Conservation (phyloP, 2,329 filamentous ascomycete species). For the Fusarium scirpi region DNA sequence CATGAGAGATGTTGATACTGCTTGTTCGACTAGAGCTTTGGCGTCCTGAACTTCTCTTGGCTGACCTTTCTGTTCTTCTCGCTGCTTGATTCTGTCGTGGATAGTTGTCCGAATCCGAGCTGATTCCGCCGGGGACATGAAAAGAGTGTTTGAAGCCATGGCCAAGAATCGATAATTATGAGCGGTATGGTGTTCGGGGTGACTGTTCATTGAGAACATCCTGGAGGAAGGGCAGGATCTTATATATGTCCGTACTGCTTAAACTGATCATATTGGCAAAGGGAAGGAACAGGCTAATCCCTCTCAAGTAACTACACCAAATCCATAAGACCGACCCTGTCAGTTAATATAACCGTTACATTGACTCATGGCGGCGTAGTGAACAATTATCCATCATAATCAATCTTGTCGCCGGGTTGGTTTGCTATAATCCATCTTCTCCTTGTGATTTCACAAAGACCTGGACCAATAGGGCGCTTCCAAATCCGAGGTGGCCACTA, state of each 20-base stretch:
- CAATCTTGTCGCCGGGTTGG: neutral
- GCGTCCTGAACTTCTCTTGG: slow-evolving; percentile 38
- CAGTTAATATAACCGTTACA: accelerated
- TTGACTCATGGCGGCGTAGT: accelerated
- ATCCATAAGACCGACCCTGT: too few species aligned
- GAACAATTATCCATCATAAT: neutral
- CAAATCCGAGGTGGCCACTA: neutral
- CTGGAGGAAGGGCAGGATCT: accelerated
- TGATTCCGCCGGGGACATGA: slow-evolving; percentile 50
- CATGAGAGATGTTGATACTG: slow-evolving; percentile 49
- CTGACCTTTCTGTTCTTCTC: slow-evolving; percentile 36
- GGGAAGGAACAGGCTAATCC: neutral
- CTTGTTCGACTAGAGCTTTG: slow-evolving; percentile 41
- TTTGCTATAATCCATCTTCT: accelerated
- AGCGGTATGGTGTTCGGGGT: accelerated
- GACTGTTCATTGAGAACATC: accelerated
- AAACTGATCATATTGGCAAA: neutral
- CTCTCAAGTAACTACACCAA: neutral
- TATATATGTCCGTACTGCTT: neutral
- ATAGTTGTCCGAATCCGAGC: slow-evolving; percentile 46
- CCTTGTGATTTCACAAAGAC: accelerated
- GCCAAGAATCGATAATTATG: accelerated
- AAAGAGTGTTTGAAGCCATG: slow-evolving; percentile 41
- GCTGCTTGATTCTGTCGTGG: slow-evolving; percentile 39
- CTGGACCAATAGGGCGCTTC: neutral